Conservation (phyloP, 129 eudicot genomes). For the Heracleum sosnowskyi region DNA sequence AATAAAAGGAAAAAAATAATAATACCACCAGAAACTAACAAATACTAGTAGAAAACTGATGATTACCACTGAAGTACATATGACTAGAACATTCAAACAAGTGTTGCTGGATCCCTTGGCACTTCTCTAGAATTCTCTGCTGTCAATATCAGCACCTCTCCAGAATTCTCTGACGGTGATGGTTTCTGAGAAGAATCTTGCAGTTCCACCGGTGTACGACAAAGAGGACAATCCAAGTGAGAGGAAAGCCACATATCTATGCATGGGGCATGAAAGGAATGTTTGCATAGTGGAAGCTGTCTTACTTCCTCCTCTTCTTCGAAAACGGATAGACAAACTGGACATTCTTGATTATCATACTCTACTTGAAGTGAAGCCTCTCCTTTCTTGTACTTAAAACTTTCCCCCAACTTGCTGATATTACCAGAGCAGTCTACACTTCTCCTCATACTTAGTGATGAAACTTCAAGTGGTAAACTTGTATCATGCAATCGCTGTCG, state of each 20-base stretch:
- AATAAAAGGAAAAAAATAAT: neutral
- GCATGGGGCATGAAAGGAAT: constrained; percentile 68
- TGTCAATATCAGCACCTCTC: constrained; percentile 19
- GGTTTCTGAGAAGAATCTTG: constrained; percentile 3
- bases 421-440: constrained; percentile 3
- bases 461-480: neutral
- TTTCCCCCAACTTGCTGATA: constrained; percentile 11
- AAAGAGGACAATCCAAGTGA: constrained; percentile 66
- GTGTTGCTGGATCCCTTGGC: neutral
- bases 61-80: neutral
- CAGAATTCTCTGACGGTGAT: constrained; percentile 16
- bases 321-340: constrained; percentile 57
- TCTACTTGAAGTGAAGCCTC: constrained; percentile 9
- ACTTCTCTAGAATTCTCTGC: neutral
- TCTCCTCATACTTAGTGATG: constrained; percentile 4
- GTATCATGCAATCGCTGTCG: constrained; percentile 15
- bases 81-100: neutral
- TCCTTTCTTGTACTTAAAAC: constrained; percentile 50
- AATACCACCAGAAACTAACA: neutral
- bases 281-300: constrained; percentile 47
- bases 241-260: constrained; percentile 78
- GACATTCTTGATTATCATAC: constrained; percentile 34
- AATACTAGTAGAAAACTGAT: neutral
- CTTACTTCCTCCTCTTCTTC: constrained; percentile 72
- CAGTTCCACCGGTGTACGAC: constrained; percentile 53